Percentiles rank a stretch among this genome's conserved stretches.
These are phyloP conservation scores for Fusarium armeniacum DNA, from an alignment of 2,329 filamentous ascomycete species.

Conservation along the genomic window DNA sequence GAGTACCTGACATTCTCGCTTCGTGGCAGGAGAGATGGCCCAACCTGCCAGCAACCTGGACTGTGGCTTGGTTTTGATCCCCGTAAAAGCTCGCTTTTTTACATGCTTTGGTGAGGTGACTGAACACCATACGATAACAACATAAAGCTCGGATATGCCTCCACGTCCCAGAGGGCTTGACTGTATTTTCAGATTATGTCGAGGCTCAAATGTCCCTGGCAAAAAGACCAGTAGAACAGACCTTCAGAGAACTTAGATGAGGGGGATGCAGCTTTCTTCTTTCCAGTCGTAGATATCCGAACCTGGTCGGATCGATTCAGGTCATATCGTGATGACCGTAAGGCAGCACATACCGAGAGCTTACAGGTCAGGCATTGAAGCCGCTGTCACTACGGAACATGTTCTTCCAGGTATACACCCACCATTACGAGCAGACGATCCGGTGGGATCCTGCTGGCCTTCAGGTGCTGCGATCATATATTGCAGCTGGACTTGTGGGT, in stretches of 20 bases:
- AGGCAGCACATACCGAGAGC: neutral
- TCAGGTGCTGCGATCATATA: neutral
- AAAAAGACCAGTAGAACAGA: neutral
- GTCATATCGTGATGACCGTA: slow-evolving; percentile 2
- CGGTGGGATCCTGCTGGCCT: no score
- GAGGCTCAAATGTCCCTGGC: neutral
- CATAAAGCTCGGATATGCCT: neutral
- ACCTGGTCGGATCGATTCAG: neutral
- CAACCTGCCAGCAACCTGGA: slow-evolving; percentile 91
- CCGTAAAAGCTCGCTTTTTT: slow-evolving; percentile 6
- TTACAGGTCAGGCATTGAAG: neutral
- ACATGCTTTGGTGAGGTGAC: neutral
- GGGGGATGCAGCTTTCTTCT: neutral
- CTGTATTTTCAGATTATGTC: neutral
- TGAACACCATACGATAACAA: neutral
- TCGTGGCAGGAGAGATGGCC: slow-evolving; percentile 97
- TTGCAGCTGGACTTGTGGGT: slow-evolving; percentile 4
- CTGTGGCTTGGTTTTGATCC: slow-evolving; percentile 87
- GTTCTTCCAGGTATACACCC: neutral
- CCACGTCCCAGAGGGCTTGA: neutral
- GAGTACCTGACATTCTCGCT: slow-evolving; percentile 90
- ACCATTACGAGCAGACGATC: neutral
- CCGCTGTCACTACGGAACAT: neutral
- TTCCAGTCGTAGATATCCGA: slow-evolving; percentile 28
- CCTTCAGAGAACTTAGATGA: neutral